Evolutionary conservation across 1,139 yeast genomes (phyloP), one percentile per base, ranked within the genome.

Genomic region (Arxiozyma slooffiae): DNA sequence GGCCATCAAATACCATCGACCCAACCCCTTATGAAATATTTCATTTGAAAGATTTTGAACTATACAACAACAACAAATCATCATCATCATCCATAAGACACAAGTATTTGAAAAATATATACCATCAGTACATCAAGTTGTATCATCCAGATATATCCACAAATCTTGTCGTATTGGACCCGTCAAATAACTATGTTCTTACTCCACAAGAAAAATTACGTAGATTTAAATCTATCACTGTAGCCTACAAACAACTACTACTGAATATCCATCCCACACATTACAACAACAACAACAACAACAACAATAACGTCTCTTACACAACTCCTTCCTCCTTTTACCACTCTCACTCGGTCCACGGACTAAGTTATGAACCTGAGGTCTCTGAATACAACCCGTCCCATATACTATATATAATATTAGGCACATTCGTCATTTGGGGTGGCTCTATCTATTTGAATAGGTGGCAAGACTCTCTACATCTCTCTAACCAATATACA

Each of bases 21-120:
- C 92, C 95, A 0, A 69, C 84, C 0, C 96, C 97, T 0, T 84
- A 84, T 61, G 90, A 87, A 48, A 75, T 89, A 14, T 79, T 89
- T 55, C 77, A 77, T 18, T 63, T 84, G 24, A 66, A 62, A 18
- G 56, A 22, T 8, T 23, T 23, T n/a, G 34, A 14, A 22, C 5
- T 16, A 40, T 21, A 22, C 4, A 24, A 67, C 14, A 64, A 50
- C 66, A 30, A 30, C 7, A 30, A n/a, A 30, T 11, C 11, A 11
- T 30, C 7, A 26, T 26, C 14, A n/a, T 14, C 4, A n/a, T 30
- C 14, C 36, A 30, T n/a, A 30, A 30, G 36, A 30, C 14, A 16
- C 14, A 69, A 47, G 58, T 67, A 23, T 18, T 64, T 90, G 52
- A 82, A 83, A 62, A 57, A 67, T 38, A 72, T 72, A 42, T 90